These are phyloP conservation scores for Lepiota brunneoincarnata DNA, from an alignment of 768 basidiomycete genomes.

Conservation along the genomic window DNA sequence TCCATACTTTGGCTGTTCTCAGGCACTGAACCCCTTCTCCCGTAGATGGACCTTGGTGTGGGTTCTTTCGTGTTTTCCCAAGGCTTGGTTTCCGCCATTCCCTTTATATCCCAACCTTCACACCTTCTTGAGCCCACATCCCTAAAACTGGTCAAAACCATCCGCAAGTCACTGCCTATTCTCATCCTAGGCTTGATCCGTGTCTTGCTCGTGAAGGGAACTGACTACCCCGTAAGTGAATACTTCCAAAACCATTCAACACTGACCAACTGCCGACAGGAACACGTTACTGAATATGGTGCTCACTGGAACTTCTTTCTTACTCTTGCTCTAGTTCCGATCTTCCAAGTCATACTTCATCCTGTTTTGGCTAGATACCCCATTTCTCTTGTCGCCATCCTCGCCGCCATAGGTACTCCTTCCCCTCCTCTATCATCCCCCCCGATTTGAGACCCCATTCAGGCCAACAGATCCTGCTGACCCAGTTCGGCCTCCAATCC, in stretches of 20 bases:
- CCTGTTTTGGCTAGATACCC: conserved; percentile 59
- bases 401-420: conserved; percentile 54
- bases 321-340: conserved; percentile 79
- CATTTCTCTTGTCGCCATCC: conserved; percentile 58
- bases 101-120: conserved; percentile 62
- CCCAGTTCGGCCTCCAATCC: conserved; percentile 48
- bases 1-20: not conserved
- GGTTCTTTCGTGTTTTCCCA: conserved; percentile 98
- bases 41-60: conserved; percentile 98
- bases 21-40: conserved; percentile 4
- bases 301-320: conserved; percentile 99
- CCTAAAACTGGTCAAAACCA: conserved; percentile 47
- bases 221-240: conserved; percentile 82
- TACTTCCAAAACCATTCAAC: not conserved
- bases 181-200: conserved; percentile 73
- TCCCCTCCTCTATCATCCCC: not conserved
- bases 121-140: conserved; percentile 47
- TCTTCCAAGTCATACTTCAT: conserved; percentile 67
- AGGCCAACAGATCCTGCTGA: conserved; percentile 76
- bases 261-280: conserved; percentile 36
- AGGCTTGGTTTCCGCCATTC: conserved; percentile 87
- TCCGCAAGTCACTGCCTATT: conserved; percentile 65
- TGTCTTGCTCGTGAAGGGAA: conserved; percentile 85
- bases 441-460: not conserved
- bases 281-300: conserved; percentile 96